phyloP scores from a whole-genome alignment of 139 green algal species.

The Chlamydomonas asymmetrica region DNA sequence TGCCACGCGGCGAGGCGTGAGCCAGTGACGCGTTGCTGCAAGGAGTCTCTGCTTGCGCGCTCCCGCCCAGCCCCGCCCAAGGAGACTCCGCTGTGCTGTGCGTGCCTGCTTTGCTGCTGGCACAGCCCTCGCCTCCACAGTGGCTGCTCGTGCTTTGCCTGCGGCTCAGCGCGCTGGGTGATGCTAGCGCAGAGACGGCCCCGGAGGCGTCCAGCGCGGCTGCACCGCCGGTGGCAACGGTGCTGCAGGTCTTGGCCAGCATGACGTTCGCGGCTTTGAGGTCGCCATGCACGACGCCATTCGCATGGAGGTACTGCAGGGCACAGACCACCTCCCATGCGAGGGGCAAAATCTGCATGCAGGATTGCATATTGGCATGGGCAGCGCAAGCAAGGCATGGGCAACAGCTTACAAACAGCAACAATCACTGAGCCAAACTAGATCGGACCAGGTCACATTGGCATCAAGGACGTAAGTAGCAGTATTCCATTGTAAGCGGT shows the following conservation, averaged over 20 bases:
- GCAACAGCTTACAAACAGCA: too few species aligned
- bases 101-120: not conserved
- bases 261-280: constrained; percentile 38
- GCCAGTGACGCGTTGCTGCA: not conserved
- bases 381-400: too few species aligned
- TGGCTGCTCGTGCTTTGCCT: too few species aligned
- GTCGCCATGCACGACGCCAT: constrained; percentile 31
- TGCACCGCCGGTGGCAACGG: not conserved
- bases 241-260: constrained; percentile 4
- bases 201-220: not conserved
- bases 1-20: too few species aligned
- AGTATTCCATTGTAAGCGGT: too few species aligned
- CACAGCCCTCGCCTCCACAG: not conserved
- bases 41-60: not conserved
- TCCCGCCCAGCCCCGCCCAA: not conserved
- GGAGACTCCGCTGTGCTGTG: not conserved
- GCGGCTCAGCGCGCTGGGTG: too few species aligned
- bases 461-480: too few species aligned
- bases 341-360: constrained; percentile 23
- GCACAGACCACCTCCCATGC: constrained; percentile 28
- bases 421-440: too few species aligned
- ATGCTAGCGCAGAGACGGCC: too few species aligned
- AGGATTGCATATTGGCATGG: too few species aligned
- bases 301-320: constrained; percentile 38
- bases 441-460: too few species aligned